Base-by-base conservation (phyloP, 2,329 filamentous ascomycete species). In the Ceratocystis diversiconidia region DNA sequence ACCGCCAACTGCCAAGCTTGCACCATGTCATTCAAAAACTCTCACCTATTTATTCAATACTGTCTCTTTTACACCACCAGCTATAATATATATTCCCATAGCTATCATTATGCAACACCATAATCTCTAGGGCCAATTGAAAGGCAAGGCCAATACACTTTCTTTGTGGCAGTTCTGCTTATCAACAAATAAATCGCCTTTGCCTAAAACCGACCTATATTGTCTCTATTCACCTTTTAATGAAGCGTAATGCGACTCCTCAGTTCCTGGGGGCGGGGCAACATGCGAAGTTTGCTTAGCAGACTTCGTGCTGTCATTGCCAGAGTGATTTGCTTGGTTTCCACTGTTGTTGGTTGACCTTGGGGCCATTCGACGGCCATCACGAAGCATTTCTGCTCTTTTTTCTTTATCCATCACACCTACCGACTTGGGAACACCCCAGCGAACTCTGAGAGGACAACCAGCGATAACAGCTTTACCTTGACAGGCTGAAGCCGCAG, bases 401-500 rank as follows among this genome's bases (percentile, higher is more conserved):
- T 95, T 84, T 65, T 96, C 91, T 68, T 87, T 87, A 69, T 95
- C 89, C 85, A 97, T 88, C 28, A 85, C 95, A 66, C 96, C 94
- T 65, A 99, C 81, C 1, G 92, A 88, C 77, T 91, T 94, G 17
- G 95, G 92, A 73, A 89, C 87, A 17, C 92, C 92, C 94, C 94
- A 99, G 69, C 91, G 86, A 19, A 99, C 85, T 41, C 92, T 81
- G 68, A 99, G 76, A 0, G 94, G 94, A 71, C 92, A 96, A 2
- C 94, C 94, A 44, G 91, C 86, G 71, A 99, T 89, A 5, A 97
- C 84, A 0, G 91, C 90, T 68, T 88, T 88, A 5, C 95, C 94
- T 74, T 96, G 88, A 70, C 90, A 92, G 22, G 89, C 84, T 43
- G 85, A 84, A 0, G 94, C 90, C 0, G 95, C 95, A 67, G 82